A percentile compares a stretch with the other conserved stretches of the same genome.
These are phyloP conservation scores for Rubia tinctorum DNA, from an alignment of 305 asterid species.

Conservation along the genomic window DNA sequence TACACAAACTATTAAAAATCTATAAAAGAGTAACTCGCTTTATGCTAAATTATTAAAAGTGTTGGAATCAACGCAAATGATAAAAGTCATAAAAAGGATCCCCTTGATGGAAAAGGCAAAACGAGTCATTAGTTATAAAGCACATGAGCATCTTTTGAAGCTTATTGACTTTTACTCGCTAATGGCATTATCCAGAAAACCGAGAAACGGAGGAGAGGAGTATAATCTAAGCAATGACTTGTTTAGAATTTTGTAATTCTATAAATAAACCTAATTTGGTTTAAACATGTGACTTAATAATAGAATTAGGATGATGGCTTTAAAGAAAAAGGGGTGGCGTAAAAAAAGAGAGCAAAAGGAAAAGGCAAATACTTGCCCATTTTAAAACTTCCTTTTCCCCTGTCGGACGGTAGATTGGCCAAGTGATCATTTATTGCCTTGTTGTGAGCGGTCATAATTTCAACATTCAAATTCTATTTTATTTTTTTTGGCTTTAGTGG, in stretches of 20 bases:
- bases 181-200: not conserved
- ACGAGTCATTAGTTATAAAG: not conserved
- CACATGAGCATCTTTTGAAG: not conserved
- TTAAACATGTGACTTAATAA: slow-evolving; percentile 3
- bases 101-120: not conserved
- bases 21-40: not conserved
- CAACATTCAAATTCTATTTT: not conserved
- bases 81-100: not conserved
- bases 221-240: not conserved
- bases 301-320: not conserved
- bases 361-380: not conserved
- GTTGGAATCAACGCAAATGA: not conserved
- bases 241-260: not conserved
- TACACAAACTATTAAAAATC: too few species aligned
- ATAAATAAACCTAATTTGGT: not conserved
- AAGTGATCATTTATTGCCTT: not conserved
- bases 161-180: not conserved
- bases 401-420: not conserved
- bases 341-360: not conserved
- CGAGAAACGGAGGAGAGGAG: not conserved
- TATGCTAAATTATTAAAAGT: not conserved
- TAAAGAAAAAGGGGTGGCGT: not conserved
- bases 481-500: not conserved
- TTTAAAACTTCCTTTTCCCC: not conserved
- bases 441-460: not conserved